These are phyloP conservation scores for Phlyctochytrium arcticum DNA, from an alignment of 192 early-diverging fungal genomes.

Conservation along the genomic window DNA sequence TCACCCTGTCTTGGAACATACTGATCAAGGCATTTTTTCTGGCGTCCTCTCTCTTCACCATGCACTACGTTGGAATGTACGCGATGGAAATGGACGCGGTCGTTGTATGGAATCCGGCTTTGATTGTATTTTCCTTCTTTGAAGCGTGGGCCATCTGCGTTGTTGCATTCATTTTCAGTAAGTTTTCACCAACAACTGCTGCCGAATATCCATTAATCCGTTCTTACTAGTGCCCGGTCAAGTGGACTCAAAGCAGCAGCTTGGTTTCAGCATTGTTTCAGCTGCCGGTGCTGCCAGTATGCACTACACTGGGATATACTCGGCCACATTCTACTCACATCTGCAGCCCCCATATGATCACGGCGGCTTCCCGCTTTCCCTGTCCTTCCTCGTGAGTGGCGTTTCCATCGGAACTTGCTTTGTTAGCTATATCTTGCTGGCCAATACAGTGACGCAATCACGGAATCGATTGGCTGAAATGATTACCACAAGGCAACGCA, in stretches of 20 bases:
- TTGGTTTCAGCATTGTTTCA: neutral
- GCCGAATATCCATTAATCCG: neutral
- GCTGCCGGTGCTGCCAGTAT: neutral
- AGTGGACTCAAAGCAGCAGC: neutral
- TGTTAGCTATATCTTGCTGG: constrained; percentile 1
- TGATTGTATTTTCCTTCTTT: constrained; percentile 1
- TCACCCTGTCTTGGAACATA: neutral
- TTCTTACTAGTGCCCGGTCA: constrained; percentile 5
- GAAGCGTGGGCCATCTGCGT: constrained; percentile 3
- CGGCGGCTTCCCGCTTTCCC: neutral
- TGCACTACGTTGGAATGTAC: constrained; percentile 12
- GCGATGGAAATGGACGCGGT: constrained; percentile 15
- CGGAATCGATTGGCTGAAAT: constrained; percentile 6
- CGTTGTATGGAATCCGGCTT: neutral
- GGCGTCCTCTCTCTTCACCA: neutral
- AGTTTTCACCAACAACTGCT: neutral
- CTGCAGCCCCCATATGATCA: constrained; percentile 3
- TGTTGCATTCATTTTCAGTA: constrained; percentile 14
- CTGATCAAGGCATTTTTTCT: neutral
- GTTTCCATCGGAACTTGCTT: constrained; percentile 1
- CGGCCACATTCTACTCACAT: constrained; percentile 2
- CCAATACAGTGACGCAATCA: neutral
- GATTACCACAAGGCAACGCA: constrained; percentile 1
- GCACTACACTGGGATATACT: constrained; percentile 6
- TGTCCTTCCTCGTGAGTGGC: neutral